phyloP scores from a whole-genome alignment of 352 stramenopile genomes.

The Hyaloperonospora arabidopsidis region DNA sequence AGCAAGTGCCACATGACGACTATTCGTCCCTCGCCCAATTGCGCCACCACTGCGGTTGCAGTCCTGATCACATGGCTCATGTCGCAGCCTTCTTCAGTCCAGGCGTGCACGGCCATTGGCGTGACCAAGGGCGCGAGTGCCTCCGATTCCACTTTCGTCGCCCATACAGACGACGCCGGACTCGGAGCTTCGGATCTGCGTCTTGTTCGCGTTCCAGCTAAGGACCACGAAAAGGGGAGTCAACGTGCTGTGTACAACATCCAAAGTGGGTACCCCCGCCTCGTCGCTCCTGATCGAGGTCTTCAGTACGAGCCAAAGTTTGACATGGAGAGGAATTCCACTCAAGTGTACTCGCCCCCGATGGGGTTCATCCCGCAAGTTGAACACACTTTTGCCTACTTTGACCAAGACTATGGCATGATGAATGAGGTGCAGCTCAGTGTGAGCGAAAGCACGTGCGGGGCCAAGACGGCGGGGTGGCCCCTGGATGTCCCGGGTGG shows the following conservation, averaged over 20 bases:
- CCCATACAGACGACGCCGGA: slow-evolving; percentile 83
- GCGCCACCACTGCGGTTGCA: too few relatives aligned
- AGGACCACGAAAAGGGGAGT: slow-evolving; percentile 38
- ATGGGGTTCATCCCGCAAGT: slow-evolving; percentile 88
- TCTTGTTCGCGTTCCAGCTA: slow-evolving; percentile 85
- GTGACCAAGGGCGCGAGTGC: slow-evolving; percentile 65
- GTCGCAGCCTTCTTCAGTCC: slow-evolving; percentile 13
- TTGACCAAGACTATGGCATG: slow-evolving; percentile 91
- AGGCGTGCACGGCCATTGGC: slow-evolving; percentile 84
- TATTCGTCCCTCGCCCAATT: too few relatives aligned
- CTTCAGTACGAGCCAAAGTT: slow-evolving; percentile 44
- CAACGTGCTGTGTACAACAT: slow-evolving; percentile 64
- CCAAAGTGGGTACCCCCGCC: slow-evolving; percentile 58
- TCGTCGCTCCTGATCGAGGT: slow-evolving; percentile 66
- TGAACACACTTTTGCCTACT: slow-evolving; percentile 87
- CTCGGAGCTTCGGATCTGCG: slow-evolving; percentile 79
- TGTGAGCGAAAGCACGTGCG: slow-evolving; percentile 92
- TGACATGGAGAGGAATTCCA: slow-evolving; percentile 7
- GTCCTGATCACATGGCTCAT: slow-evolving; percentile 9
- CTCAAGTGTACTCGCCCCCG: slow-evolving; percentile 37
- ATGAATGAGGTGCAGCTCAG: slow-evolving; percentile 93
- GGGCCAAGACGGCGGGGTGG: slow-evolving; percentile 75
- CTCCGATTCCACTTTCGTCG: slow-evolving; percentile 83
- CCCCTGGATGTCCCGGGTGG: slow-evolving; percentile 46
- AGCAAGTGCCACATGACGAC: too few relatives aligned